Conservation (phyloP, 352 stramenopile genomes). For the Pythium insidiosum region DNA sequence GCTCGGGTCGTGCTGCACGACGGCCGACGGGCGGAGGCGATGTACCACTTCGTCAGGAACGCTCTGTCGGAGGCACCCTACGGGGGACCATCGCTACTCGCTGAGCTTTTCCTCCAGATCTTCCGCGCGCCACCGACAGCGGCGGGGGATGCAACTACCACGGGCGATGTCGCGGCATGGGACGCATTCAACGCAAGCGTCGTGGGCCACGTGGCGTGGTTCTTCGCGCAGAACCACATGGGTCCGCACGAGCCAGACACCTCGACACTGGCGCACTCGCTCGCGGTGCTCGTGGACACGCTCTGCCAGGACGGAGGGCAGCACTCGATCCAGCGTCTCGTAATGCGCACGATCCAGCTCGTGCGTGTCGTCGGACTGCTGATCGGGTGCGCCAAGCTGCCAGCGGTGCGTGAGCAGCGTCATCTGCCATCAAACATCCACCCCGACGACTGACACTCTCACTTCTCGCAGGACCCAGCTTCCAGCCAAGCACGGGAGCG, state of each 20-base stretch:
- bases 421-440: neutral
- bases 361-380: slow-evolving; percentile 14
- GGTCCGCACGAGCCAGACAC: too few species aligned
- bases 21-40: slow-evolving; percentile 6
- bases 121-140: neutral
- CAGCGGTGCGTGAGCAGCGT: slow-evolving; percentile 7
- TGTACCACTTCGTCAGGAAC: slow-evolving; percentile 15
- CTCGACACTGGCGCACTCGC: too few species aligned
- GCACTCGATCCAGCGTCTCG: too few species aligned
- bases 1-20: slow-evolving; percentile 15
- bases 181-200: too few species aligned
- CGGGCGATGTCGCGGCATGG: too few species aligned
- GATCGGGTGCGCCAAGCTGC: slow-evolving; percentile 9
- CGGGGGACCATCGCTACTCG: slow-evolving; percentile 4
- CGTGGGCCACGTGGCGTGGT: too few species aligned
- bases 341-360: neutral
- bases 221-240: slow-evolving; percentile 10
- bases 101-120: slow-evolving; percentile 10
- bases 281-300: slow-evolving; percentile 7
- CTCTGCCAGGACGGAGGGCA: slow-evolving; percentile 1
- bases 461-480: slow-evolving; percentile 2
- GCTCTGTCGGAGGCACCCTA: neutral
- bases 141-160: too few species aligned
- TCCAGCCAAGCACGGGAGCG: neutral
- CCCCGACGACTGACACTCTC: too few species aligned